A percentile compares a stretch with the other conserved stretches of the same genome.
These are phyloP conservation scores for Lithohypha guttulata DNA, from an alignment of 2,329 filamentous ascomycete species.

Conservation along the genomic window DNA sequence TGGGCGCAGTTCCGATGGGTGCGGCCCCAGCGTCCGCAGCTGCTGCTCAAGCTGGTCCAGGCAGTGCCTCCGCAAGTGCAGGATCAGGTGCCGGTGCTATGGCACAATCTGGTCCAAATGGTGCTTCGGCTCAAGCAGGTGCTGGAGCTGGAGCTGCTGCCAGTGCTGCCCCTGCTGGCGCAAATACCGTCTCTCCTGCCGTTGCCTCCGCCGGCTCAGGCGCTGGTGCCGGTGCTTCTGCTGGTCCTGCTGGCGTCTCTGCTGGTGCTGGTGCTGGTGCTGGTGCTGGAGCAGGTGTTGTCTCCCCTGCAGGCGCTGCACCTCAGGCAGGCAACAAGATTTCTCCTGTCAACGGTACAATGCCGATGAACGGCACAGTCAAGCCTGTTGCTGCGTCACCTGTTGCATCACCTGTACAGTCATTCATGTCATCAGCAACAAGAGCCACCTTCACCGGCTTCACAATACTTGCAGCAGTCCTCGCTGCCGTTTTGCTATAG, in stretches of 20 bases:
- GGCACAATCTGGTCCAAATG: conserved; percentile 1
- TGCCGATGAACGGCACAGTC: background rate
- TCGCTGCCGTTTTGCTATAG: conserved; percentile 5
- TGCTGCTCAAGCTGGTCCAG: conserved; percentile 4
- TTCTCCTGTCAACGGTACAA: conserved; percentile 5
- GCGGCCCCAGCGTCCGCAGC: conserved; percentile 12
- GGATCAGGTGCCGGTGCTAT: conserved; percentile 1
- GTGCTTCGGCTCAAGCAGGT: conserved; percentile 13
- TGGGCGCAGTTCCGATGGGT: conserved; percentile 16
- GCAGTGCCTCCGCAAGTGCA: background rate
- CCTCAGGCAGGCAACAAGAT: conserved; percentile 3
- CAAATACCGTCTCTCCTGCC: conserved; percentile 6
- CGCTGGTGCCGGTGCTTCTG: conserved; percentile 8
- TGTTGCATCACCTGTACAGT: background rate
- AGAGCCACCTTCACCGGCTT: background rate
- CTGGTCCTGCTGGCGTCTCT: conserved; percentile 7
- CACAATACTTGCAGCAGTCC: conserved; percentile 5
- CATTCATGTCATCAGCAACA: conserved; percentile 4
- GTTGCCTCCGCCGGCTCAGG: conserved; percentile 10
- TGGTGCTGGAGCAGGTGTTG: conserved; percentile 6
- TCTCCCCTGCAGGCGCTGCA: conserved; percentile 17
- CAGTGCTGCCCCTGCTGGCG: conserved; percentile 9
- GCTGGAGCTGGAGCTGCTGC: conserved; percentile 14
- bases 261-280: conserved; percentile 8
- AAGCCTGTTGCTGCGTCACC: no score